These are phyloP conservation scores for Cyberlindnera euphorbiae DNA, from an alignment of 805 yeast species.

Conservation along the genomic window DNA sequence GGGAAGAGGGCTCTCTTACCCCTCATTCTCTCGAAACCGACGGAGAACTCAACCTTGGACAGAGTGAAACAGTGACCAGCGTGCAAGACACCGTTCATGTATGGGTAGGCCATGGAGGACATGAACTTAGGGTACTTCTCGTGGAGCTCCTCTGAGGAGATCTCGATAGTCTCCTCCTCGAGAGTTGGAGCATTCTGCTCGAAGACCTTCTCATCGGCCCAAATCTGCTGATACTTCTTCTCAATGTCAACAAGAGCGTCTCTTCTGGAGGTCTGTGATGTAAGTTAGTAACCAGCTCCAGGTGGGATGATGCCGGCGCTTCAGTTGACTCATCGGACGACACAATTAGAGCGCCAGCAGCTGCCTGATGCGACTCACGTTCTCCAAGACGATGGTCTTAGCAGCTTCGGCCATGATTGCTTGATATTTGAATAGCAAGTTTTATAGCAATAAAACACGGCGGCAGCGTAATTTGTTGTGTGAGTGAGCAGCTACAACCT, in stretches of 20 bases:
- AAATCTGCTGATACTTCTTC: slow-evolving; percentile 76
- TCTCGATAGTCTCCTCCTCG: slow-evolving; percentile 55
- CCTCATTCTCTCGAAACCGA: slow-evolving; percentile 91
- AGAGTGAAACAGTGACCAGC: slow-evolving; percentile 97
- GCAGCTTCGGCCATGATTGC: slow-evolving; percentile 19
- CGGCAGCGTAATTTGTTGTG: not conserved
- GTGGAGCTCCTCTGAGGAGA: slow-evolving; percentile 65
- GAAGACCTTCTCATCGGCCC: slow-evolving; percentile 84
- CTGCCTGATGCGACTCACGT: slow-evolving; percentile 23
- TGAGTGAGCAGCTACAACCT: not conserved
- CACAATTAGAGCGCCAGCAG: no score
- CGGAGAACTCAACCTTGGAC: slow-evolving; percentile 87
- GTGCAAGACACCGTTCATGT: slow-evolving; percentile 97
- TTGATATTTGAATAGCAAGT: slow-evolving; percentile 1
- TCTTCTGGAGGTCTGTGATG: slow-evolving; percentile 78
- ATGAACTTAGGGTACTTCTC: slow-evolving; percentile 79
- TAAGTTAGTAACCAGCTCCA: slow-evolving; percentile 5
- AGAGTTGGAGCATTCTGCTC: slow-evolving; percentile 84
- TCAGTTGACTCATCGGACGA: slow-evolving; percentile 1
- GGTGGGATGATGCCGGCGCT: not conserved
- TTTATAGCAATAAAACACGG: slow-evolving; percentile 3
- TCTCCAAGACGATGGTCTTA: slow-evolving; percentile 39
- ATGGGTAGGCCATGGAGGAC: slow-evolving; percentile 87
- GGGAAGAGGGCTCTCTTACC: slow-evolving; percentile 93
- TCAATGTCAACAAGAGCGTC: slow-evolving; percentile 89